Percentiles rank a stretch among this genome's conserved stretches.
phyloP scores from a whole-genome alignment of 2,329 filamentous ascomycete species.

The Xylariaceae sp. region DNA sequence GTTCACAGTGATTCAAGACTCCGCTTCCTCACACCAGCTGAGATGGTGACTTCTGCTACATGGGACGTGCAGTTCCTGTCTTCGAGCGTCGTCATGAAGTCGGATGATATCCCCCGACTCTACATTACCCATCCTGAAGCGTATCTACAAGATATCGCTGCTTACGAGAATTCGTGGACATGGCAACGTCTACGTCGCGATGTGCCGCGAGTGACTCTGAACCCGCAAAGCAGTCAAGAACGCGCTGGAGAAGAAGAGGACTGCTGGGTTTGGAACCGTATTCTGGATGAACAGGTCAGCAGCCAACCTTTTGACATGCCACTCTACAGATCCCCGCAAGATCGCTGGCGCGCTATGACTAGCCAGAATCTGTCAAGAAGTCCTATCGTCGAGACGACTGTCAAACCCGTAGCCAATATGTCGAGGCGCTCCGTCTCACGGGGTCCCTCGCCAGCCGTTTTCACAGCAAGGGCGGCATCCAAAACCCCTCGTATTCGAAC shows the following conservation, averaged over 20 bases:
- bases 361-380: conserved; percentile 39
- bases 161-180: conserved; percentile 56
- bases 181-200: conserved; percentile 62
- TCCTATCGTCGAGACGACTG: conserved; percentile 18
- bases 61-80: conserved; percentile 69
- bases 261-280: conserved; percentile 63
- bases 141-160: conserved; percentile 60
- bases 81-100: conserved; percentile 68
- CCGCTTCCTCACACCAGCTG: conserved; percentile 62
- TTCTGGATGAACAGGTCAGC: conserved; percentile 52
- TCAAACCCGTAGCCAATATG: conserved; percentile 35
- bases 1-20: conserved; percentile 68
- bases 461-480: conserved; percentile 39
- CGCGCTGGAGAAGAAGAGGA: conserved; percentile 59
- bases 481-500: conserved; percentile 48
- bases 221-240: conserved; percentile 40
- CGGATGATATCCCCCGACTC: conserved; percentile 57
- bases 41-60: conserved; percentile 66
- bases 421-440: conserved; percentile 35
- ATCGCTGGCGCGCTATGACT: conserved; percentile 36
- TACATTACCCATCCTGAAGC: conserved; percentile 72
- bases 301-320: conserved; percentile 39
- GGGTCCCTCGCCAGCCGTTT: conserved; percentile 37
- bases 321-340: conserved; percentile 30
- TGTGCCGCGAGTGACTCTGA: conserved; percentile 52